These are phyloP conservation scores for Termitomyces sp. DNA, from an alignment of 768 basidiomycete genomes.

Conservation along the genomic window DNA sequence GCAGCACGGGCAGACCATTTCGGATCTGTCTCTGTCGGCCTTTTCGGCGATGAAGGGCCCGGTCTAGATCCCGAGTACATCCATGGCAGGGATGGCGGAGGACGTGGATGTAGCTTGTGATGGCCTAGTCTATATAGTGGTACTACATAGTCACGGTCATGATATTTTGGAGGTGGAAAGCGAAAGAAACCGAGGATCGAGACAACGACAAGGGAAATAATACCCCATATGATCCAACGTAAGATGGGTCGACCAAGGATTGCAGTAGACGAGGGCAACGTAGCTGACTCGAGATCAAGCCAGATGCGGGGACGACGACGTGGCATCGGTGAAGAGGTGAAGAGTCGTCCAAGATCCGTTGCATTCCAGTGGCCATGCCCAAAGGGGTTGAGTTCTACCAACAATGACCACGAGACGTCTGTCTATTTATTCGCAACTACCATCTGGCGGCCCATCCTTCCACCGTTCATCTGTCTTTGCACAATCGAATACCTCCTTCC, in stretches of 20 bases:
- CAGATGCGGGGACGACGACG: constrained; percentile 14
- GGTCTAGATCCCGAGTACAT: background rate
- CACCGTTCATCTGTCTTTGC: constrained; percentile 81
- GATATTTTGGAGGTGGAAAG: background rate
- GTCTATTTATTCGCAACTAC: constrained; percentile 70
- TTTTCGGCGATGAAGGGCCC: background rate
- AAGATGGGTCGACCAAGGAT: constrained; percentile 16
- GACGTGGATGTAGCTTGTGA: background rate
- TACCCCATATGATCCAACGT: constrained; percentile 21
- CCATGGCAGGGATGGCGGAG: constrained; percentile 6
- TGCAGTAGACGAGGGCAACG: constrained; percentile 1
- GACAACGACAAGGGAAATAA: constrained; percentile 17
- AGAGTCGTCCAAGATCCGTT: background rate
- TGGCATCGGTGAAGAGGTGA: background rate
- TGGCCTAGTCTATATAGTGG: constrained; percentile 6
- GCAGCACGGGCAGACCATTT: constrained; percentile 49
- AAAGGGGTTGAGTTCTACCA: background rate
- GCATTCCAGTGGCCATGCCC: background rate
- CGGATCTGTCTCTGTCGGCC: background rate
- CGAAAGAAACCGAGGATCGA: constrained; percentile 8
- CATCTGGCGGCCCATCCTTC: constrained; percentile 87
- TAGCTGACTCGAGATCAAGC: constrained; percentile 12
- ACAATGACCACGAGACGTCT: background rate
- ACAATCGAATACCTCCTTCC: constrained; percentile 85
- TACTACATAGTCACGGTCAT: background rate